Evolutionary conservation across 108 stramenopile genomes (phyloP).

Genomic region (Stephanodiscus triporus): DNA sequence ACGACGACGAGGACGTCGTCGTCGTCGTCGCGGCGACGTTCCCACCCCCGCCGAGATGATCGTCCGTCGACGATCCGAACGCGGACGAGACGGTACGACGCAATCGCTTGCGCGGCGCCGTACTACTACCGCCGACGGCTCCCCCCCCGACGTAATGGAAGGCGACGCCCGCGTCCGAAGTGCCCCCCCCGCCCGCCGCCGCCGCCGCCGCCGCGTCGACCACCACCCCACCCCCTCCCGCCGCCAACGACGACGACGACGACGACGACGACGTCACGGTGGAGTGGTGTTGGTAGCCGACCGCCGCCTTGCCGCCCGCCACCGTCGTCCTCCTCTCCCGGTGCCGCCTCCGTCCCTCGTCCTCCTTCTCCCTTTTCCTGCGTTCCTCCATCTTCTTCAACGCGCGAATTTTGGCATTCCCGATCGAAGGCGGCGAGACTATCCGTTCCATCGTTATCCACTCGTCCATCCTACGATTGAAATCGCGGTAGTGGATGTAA

Average conservation of each 20-base stretch:
- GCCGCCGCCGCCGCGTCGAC: conserved; percentile 13
- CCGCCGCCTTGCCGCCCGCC: too few species aligned
- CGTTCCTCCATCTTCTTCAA: conserved; percentile 59
- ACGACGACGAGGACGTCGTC: too few species aligned
- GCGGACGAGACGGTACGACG: background rate
- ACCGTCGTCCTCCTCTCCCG: conserved; percentile 22
- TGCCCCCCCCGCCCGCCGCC: conserved; percentile 4
- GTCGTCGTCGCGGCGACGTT: background rate
- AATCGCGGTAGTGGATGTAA: conserved; percentile 97
- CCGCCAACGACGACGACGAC: too few species aligned
- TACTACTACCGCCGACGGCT: conserved; percentile 14
- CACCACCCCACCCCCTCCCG: too few species aligned
- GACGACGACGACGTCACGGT: too few species aligned
- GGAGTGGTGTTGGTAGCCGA: too few species aligned
- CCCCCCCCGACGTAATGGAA: conserved; percentile 25
- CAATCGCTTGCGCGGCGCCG: background rate
- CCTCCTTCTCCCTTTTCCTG: conserved; percentile 36
- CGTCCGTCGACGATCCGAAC: background rate
- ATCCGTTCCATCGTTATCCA: conserved; percentile 90
- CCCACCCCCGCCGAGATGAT: conserved; percentile 21
- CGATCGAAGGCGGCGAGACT: conserved; percentile 77
- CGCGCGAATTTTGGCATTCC: conserved; percentile 82
- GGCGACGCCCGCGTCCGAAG: background rate
- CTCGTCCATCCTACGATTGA: conserved; percentile 99
- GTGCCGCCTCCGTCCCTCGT: conserved; percentile 47